These are phyloP conservation scores for Scedosporium minutisporum DNA, from an alignment of 2,329 filamentous ascomycete genomes.

Conservation along the genomic window DNA sequence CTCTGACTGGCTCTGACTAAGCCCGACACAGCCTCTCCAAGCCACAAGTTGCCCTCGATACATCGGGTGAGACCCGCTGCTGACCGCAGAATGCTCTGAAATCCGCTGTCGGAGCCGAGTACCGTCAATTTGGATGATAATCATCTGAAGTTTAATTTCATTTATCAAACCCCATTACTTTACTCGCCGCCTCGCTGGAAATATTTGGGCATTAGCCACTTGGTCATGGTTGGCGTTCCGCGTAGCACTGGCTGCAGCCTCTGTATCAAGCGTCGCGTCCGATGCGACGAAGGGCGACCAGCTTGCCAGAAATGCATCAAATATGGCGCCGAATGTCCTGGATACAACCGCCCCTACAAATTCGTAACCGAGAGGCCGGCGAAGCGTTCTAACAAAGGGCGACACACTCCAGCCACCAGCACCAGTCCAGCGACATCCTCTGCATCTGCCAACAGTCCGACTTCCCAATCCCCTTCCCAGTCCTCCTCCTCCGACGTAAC, in stretches of 20 bases:
- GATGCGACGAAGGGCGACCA: constrained; percentile 36
- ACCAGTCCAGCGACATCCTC: not conserved
- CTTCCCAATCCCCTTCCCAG: not conserved
- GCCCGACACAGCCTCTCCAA: too few relatives aligned
- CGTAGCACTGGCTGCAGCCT: constrained; percentile 22
- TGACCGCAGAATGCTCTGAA: too few relatives aligned
- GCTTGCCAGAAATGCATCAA: constrained; percentile 28
- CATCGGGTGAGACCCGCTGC: too few relatives aligned
- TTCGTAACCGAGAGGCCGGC: constrained; percentile 30
- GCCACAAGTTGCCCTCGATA: too few relatives aligned
- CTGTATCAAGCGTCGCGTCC: constrained; percentile 29
- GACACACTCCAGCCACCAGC: not conserved
- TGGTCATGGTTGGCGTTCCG: constrained; percentile 13
- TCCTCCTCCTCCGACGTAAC: not conserved
- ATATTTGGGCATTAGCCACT: not conserved
- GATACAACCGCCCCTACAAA: constrained; percentile 27
- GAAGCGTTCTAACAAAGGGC: constrained; percentile 15
- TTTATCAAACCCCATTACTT: too few relatives aligned
- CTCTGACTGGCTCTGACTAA: too few relatives aligned
- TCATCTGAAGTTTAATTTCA: too few relatives aligned
- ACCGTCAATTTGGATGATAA: too few relatives aligned
- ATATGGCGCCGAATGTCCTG: constrained; percentile 27
- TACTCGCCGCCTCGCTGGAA: too few relatives aligned
- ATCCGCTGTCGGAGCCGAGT: too few relatives aligned
- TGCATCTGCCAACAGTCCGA: not conserved